Conservation (phyloP, 768 basidiomycete genomes). For the Leccinum truebloodii region DNA sequence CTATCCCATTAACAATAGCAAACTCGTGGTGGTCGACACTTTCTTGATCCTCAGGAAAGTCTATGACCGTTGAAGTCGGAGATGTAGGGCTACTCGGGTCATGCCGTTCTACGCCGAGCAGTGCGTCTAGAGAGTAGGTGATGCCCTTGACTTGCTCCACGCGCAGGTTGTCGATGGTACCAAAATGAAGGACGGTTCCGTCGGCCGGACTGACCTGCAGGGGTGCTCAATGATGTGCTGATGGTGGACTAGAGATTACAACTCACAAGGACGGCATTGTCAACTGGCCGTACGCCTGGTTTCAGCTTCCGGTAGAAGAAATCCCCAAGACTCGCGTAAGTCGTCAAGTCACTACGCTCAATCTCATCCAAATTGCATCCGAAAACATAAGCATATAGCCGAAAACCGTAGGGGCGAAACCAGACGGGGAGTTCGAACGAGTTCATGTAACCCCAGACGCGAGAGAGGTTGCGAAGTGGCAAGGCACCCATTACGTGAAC, state of each 20-base stretch:
- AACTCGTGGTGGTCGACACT: constrained; percentile 87
- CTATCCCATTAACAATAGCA: constrained; percentile 95
- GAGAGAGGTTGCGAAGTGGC: constrained; percentile 92
- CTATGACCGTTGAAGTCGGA: constrained; percentile 40
- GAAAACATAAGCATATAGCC: constrained; percentile 83
- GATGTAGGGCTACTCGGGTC: constrained; percentile 45
- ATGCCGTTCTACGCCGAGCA: constrained; percentile 72
- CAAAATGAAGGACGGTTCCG: constrained; percentile 90
- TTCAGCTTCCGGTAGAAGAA: constrained; percentile 94
- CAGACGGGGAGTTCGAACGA: constrained; percentile 91
- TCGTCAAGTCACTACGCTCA: constrained; percentile 71
- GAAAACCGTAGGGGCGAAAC: constrained; percentile 90
- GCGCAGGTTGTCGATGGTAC: constrained; percentile 71
- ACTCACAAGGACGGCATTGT: constrained; percentile 68
- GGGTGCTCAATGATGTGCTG: not conserved
- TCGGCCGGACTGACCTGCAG: constrained; percentile 90
- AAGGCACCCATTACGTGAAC: constrained; percentile 97
- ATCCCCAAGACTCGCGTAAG: constrained; percentile 85
- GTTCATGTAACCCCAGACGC: constrained; percentile 96
- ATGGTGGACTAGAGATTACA: not conserved
- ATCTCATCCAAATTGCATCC: constrained; percentile 94
- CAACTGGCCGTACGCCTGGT: constrained; percentile 79
- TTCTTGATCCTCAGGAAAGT: constrained; percentile 47
- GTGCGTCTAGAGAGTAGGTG: constrained; percentile 92
- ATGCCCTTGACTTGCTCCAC: constrained; percentile 99